Conservation (phyloP, 495 filamentous ascomycete species). For the Sordaria brevicollis region DNA sequence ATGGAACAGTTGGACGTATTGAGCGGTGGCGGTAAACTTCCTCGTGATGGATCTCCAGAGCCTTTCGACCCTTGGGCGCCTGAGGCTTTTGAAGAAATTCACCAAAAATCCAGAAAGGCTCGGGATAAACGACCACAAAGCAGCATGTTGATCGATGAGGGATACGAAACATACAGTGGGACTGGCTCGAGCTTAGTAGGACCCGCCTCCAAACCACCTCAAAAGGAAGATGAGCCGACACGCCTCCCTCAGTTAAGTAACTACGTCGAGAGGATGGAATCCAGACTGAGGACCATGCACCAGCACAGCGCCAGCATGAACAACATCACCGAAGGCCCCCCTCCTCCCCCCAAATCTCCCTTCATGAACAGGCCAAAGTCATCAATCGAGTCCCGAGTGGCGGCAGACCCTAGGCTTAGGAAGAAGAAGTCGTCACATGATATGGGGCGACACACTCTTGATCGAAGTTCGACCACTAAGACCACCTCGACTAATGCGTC, state of each 20-base stretch:
- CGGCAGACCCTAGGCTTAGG: constrained; percentile 26
- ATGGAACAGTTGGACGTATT: constrained; percentile 94
- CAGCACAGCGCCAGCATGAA: constrained; percentile 39
- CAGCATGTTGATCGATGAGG: constrained; percentile 49
- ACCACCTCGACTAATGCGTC: constrained; percentile 71
- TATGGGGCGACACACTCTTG: constrained; percentile 56
- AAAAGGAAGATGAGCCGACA: constrained; percentile 37
- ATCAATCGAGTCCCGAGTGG: constrained; percentile 28
- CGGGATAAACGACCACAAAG: constrained; percentile 50
- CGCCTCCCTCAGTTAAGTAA: constrained; percentile 58
- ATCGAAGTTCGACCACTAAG: constrained; percentile 75
- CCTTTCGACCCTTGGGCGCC: constrained; percentile 80
- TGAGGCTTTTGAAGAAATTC: constrained; percentile 65
- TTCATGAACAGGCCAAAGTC: constrained; percentile 40
- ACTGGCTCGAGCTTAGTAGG: constrained; percentile 33
- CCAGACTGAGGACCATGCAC: constrained; percentile 61
- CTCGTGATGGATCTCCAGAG: constrained; percentile 36
- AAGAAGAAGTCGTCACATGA: constrained; percentile 79
- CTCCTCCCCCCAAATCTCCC: constrained; percentile 53
- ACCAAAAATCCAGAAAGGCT: constrained; percentile 30
- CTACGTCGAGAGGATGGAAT: constrained; percentile 86
- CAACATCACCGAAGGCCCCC: constrained; percentile 43
- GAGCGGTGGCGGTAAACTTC: constrained; percentile 45
- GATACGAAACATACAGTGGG: constrained; percentile 41
- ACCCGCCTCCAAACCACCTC: constrained; percentile 26